These are phyloP conservation scores for Phytophthora sp. DNA, from an alignment of 352 stramenopile species.

Conservation along the genomic window DNA sequence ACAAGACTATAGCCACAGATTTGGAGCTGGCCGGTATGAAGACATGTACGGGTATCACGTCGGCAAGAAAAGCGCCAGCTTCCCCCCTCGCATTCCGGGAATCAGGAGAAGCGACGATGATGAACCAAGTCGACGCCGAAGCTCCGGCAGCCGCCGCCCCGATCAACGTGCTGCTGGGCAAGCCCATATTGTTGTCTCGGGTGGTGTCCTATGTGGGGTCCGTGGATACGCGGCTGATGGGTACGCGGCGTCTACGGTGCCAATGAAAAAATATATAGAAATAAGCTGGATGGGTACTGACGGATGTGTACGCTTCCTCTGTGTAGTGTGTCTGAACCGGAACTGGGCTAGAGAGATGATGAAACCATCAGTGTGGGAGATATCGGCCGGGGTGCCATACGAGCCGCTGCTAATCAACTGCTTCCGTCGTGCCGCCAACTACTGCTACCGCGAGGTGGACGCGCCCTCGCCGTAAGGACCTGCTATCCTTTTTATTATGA, in stretches of 20 bases:
- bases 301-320: conserved; percentile 2
- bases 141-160: conserved; percentile 15
- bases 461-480: conserved; percentile 79
- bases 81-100: conserved; percentile 35
- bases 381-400: conserved; percentile 76
- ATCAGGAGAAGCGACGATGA: conserved; percentile 40
- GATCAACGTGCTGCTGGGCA: conserved; percentile 55
- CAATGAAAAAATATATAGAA: conserved; percentile 12
- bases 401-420: conserved; percentile 81
- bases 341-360: conserved; percentile 84
- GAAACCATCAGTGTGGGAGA: conserved; percentile 84
- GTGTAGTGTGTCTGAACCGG: conserved; percentile 70
- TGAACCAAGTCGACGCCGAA: conserved; percentile 32
- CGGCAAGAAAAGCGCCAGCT: conserved; percentile 38
- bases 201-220: conserved; percentile 71
- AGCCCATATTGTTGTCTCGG: conserved; percentile 63
- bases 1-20: conserved; percentile 12
- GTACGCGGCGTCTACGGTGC: conserved; percentile 37
- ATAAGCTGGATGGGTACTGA: conserved; percentile 10
- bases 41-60: conserved; percentile 14
- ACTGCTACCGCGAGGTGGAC: conserved; percentile 89
- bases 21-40: neutral
- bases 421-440: conserved; percentile 84
- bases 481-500: conserved; percentile 6
- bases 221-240: conserved; percentile 55